Conservation (phyloP, 345 rosid genomes). For the Dimocarpus longan region DNA sequence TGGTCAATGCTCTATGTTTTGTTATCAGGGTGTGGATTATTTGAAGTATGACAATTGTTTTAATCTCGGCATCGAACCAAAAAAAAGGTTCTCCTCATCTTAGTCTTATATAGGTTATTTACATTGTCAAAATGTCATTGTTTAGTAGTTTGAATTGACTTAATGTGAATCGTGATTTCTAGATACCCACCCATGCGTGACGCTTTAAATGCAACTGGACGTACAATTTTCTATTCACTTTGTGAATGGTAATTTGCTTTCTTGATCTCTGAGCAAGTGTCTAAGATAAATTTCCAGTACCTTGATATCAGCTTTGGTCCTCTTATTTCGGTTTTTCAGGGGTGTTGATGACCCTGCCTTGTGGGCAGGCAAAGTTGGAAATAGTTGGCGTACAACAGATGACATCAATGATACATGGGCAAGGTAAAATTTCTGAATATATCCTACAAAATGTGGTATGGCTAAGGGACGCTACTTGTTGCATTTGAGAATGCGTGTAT, state of each 20-base stretch:
- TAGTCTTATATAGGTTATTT: constrained; percentile 20
- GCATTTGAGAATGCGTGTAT: neutral
- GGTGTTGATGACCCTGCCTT: constrained; percentile 93
- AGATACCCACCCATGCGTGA: constrained; percentile 98
- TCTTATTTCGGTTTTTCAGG: constrained; percentile 47
- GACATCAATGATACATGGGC: constrained; percentile 97
- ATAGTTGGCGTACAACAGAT: constrained; percentile 97
- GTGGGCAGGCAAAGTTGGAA: constrained; percentile 92
- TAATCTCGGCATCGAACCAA: constrained; percentile 80
- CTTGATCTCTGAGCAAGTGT: neutral
- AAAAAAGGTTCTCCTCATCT: constrained; percentile 54
- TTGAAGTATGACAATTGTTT: constrained; percentile 96
- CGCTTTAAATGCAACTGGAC: constrained; percentile 77
- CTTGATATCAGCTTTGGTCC: constrained; percentile 14
- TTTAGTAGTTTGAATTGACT: constrained; percentile 17
- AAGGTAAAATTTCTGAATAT: constrained; percentile 56
- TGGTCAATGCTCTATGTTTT: constrained; percentile 17
- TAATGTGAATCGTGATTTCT: constrained; percentile 23
- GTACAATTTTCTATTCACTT: constrained; percentile 75
- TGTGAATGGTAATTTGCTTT: constrained; percentile 78
- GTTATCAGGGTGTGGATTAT: constrained; percentile 84
- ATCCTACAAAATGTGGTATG: neutral
- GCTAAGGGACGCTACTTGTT: neutral
- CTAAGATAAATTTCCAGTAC: neutral
- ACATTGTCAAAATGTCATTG: constrained; percentile 11